Conservation (phyloP, 305 asterid genomes). For the Fraxinus baroniana region DNA sequence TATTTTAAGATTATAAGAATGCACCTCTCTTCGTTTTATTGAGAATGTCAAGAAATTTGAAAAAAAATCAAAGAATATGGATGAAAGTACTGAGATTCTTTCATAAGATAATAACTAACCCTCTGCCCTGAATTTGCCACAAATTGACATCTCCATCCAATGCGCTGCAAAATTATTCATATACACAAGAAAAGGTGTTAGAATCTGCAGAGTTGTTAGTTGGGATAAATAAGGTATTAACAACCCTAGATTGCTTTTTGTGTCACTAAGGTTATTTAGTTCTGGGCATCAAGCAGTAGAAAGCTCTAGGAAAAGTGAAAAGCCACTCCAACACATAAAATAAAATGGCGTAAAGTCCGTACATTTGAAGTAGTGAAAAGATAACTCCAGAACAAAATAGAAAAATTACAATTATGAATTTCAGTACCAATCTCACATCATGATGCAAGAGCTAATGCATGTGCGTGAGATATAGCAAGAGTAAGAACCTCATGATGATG, state of each 20-base stretch:
- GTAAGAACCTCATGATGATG: background rate
- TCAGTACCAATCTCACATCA: background rate
- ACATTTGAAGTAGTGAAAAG: background rate
- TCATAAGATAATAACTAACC: conserved; percentile 46
- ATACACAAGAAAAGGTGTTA: conserved; percentile 4
- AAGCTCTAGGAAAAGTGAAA: background rate
- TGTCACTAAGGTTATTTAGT: background rate
- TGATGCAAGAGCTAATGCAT: background rate
- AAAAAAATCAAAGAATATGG: conserved; percentile 2
- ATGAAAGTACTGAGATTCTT: conserved; percentile 23
- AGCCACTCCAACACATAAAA: background rate
- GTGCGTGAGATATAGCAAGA: background rate
- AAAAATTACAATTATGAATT: background rate
- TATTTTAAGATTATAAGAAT: background rate
- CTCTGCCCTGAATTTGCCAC: conserved; percentile 84
- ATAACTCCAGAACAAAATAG: background rate
- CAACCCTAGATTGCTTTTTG: conserved; percentile 1
- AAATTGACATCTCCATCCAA: conserved; percentile 88
- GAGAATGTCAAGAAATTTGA: background rate
- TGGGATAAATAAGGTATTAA: background rate
- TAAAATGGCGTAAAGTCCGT: background rate
- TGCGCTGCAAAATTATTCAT: conserved; percentile 61
- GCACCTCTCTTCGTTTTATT: background rate
- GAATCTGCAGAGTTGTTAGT: background rate
- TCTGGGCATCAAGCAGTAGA: background rate